These are phyloP conservation scores for Periglandula ipomoeae DNA, from an alignment of 2,329 filamentous ascomycete species.

Conservation along the genomic window DNA sequence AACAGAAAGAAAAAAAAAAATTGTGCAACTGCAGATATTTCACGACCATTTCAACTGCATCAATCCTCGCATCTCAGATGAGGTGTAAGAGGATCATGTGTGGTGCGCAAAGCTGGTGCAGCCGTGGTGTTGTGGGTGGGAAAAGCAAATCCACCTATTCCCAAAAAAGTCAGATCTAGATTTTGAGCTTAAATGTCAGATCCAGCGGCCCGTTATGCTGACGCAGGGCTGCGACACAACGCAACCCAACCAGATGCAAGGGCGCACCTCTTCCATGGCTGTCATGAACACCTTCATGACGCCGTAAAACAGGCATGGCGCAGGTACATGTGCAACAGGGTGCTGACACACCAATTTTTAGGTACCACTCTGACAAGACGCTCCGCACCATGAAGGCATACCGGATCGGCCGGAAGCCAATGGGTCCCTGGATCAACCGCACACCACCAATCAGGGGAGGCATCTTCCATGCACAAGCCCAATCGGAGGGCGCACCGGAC, in stretches of 20 bases:
- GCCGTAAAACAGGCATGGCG: neutral
- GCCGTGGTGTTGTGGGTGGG: neutral
- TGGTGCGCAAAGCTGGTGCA: neutral
- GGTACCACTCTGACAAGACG: slow-evolving; percentile 47
- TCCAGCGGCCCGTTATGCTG: neutral
- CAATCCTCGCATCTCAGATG: neutral
- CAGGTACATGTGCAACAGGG: slow-evolving; percentile 2
- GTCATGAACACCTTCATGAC: neutral
- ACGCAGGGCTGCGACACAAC: neutral
- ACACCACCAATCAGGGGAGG: slow-evolving; percentile 50
- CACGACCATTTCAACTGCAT: neutral
- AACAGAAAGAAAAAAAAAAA: neutral
- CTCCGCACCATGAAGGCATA: slow-evolving; percentile 49
- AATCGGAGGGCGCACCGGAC: slow-evolving; percentile 8
- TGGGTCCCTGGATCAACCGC: slow-evolving; percentile 46
- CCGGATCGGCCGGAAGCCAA: slow-evolving; percentile 47
- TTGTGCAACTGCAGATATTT: neutral
- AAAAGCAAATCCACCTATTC: neutral
- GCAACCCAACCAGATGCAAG: slow-evolving; percentile 2
- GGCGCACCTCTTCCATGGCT: neutral
- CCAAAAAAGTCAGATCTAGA: neutral
- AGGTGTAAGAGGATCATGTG: neutral
- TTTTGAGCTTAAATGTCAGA: neutral
- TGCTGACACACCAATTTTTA: slow-evolving; percentile 21
- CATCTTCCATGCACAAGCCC: slow-evolving; percentile 14